These are phyloP conservation scores for Clitopilus passeckerianus DNA, from an alignment of 768 basidiomycete genomes.

Conservation along the genomic window DNA sequence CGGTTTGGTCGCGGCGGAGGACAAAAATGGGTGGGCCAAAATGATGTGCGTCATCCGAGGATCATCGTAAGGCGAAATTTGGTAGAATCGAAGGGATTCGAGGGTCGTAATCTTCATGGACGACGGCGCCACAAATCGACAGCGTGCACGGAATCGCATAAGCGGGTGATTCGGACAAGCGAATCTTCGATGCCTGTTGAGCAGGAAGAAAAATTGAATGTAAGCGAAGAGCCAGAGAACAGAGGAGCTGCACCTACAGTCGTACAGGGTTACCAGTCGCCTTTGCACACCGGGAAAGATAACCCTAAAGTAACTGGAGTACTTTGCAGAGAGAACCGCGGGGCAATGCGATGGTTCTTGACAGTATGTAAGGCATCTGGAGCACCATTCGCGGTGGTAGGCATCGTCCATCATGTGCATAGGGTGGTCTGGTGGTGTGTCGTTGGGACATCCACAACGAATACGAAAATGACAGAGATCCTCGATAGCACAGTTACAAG, in stretches of 20 bases:
- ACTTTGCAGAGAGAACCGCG: constrained; percentile 7
- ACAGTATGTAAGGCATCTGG: constrained; percentile 23
- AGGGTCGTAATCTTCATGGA: not conserved
- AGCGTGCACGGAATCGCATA: not conserved
- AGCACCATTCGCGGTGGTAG: constrained; percentile 27
- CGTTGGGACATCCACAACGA: constrained; percentile 30
- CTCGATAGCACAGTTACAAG: constrained; percentile 15
- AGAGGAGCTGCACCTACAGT: constrained; percentile 8
- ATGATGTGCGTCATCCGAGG: not conserved
- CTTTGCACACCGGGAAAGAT: constrained; percentile 7
- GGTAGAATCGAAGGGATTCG: not conserved
- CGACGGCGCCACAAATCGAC: constrained; percentile 1
- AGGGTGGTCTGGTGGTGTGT: constrained; percentile 19
- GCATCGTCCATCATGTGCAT: constrained; percentile 25
- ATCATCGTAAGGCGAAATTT: not conserved
- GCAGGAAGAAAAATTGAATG: not conserved
- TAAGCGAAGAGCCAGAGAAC: not conserved
- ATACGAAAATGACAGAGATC: constrained; percentile 20
- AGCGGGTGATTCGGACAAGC: not conserved
- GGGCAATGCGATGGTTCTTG: constrained; percentile 19
- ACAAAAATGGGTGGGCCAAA: not conserved
- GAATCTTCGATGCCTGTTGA: not conserved
- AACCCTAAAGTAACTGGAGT: constrained; percentile 8
- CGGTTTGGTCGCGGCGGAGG: too few relatives aligned
- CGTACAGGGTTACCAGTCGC: constrained; percentile 9